These are phyloP conservation scores for Rhizoctonia solani DNA, from an alignment of 1,284 basidiomycete species.

Conservation along the genomic window DNA sequence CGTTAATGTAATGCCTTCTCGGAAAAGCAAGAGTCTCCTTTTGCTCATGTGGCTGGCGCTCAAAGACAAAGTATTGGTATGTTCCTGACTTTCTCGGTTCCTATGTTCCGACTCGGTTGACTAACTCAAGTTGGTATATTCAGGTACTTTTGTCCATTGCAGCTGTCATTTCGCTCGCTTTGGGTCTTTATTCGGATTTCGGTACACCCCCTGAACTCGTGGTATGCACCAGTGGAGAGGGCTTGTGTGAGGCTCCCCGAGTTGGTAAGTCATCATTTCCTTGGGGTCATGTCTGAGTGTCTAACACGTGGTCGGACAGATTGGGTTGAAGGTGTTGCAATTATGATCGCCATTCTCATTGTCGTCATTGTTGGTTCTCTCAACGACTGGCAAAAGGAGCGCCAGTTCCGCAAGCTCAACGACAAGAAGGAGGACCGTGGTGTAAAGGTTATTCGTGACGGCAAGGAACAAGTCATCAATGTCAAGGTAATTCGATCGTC, in stretches of 20 bases:
- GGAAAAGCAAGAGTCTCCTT: constrained; percentile 78
- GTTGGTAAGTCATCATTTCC: constrained; percentile 47
- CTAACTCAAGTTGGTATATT: constrained; percentile 35
- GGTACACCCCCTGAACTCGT: constrained; percentile 65
- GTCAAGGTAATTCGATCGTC: constrained; percentile 59
- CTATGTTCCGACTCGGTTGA: not conserved
- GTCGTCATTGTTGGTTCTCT: constrained; percentile 87
- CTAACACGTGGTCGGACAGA: constrained; percentile 53
- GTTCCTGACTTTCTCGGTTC: constrained; percentile 47
- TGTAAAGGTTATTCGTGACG: constrained; percentile 89
- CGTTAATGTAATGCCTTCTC: constrained; percentile 77
- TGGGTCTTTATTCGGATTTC: constrained; percentile 93
- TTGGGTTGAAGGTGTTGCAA: constrained; percentile 99
- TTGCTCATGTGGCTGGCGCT: constrained; percentile 92
- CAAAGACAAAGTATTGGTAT: constrained; percentile 88
- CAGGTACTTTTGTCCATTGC: constrained; percentile 91
- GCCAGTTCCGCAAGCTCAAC: constrained; percentile 90
- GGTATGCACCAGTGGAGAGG: constrained; percentile 47
- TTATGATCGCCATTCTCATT: constrained; percentile 85
- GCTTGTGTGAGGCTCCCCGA: constrained; percentile 55
- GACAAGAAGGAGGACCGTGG: constrained; percentile 95
- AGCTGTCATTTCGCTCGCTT: constrained; percentile 89
- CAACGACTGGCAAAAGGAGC: constrained; percentile 97
- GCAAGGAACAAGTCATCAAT: constrained; percentile 78
- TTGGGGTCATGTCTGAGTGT: constrained; percentile 35